A percentile compares a stretch with the other conserved stretches of the same genome.
These are phyloP conservation scores for Linaria vulgaris DNA, from an alignment of 257 asterid species.

Conservation along the genomic window DNA sequence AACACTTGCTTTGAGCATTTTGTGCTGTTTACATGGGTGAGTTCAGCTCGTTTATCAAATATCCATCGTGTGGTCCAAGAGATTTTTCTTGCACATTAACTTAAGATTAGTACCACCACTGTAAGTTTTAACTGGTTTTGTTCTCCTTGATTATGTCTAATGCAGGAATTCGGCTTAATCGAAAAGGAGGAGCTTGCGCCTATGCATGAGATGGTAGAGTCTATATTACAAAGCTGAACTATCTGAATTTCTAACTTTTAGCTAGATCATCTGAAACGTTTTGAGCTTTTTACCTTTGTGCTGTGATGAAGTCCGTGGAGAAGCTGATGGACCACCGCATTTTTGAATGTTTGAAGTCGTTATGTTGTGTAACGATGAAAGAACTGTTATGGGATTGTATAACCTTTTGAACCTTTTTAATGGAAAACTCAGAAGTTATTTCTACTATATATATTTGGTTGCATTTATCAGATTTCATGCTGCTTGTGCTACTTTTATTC, in stretches of 20 bases:
- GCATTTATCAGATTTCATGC: not conserved
- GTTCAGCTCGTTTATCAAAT: too few relatives aligned
- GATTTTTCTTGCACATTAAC: too few relatives aligned
- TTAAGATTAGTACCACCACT: too few relatives aligned
- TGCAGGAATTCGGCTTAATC: slow-evolving; percentile 49
- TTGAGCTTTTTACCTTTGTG: slow-evolving; percentile 1
- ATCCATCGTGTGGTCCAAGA: too few relatives aligned
- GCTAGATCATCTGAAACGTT: not conserved
- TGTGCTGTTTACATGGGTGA: slow-evolving; percentile 46
- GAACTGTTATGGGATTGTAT: too few relatives aligned
- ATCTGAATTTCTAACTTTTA: not conserved
- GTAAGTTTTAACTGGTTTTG: not conserved
- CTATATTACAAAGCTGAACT: slow-evolving; percentile 27
- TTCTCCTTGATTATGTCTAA: slow-evolving; percentile 12
- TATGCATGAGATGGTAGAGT: slow-evolving; percentile 38
- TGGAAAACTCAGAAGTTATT: not conserved
- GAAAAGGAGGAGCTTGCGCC: slow-evolving; percentile 50
- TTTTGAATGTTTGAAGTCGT: too few relatives aligned
- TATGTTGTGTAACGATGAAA: not conserved
- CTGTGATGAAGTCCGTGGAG: not conserved
- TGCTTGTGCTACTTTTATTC: not conserved
- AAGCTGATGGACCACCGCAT: too few relatives aligned
- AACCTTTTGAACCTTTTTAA: not conserved
- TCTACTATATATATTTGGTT: slow-evolving; percentile 5
- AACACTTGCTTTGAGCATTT: slow-evolving; percentile 60